Evolutionary conservation across 345 rosid genomes (phyloP).

Genomic region (Barbarea vulgaris): DNA sequence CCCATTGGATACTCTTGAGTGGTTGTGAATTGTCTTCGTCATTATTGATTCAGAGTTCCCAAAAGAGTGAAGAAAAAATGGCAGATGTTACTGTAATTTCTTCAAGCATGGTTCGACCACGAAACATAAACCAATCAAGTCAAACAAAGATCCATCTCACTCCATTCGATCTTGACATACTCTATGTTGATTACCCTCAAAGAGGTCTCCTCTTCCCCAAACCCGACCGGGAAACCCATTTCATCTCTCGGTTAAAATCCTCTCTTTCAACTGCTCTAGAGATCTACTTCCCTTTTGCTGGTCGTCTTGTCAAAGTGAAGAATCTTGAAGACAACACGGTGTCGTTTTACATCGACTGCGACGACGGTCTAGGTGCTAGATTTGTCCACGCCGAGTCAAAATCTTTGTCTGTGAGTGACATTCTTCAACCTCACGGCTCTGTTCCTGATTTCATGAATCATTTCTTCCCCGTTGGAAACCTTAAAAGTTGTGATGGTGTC

Average conservation of each 20-base stretch:
- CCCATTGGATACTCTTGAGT: too few relatives aligned
- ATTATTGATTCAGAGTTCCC: too few relatives aligned
- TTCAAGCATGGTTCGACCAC: constrained; percentile 20
- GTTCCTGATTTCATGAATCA: constrained; percentile 25
- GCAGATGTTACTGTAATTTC: constrained; percentile 6
- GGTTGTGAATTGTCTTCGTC: too few relatives aligned
- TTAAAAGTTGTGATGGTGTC: constrained; percentile 23
- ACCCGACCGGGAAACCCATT: not conserved
- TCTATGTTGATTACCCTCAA: constrained; percentile 6
- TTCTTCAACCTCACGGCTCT: constrained; percentile 32
- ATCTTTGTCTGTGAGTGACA: constrained; percentile 37
- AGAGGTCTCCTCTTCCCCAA: constrained; percentile 36
- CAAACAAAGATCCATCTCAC: constrained; percentile 28
- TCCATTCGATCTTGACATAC: constrained; percentile 22
- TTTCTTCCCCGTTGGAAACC: constrained; percentile 41
- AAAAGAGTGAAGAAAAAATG: not conserved
- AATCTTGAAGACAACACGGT: constrained; percentile 25
- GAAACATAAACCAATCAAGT: not conserved
- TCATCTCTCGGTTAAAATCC: not conserved
- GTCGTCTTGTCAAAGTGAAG: constrained; percentile 20
- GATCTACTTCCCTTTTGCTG: constrained; percentile 28
- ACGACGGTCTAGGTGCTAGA: constrained; percentile 22
- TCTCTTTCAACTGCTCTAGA: constrained; percentile 25
- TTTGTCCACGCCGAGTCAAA: constrained; percentile 44
- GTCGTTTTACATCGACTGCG: constrained; percentile 24